These are phyloP conservation scores for Telfairia occidentalis DNA, from an alignment of 331 rosid genomes.

Conservation along the genomic window DNA sequence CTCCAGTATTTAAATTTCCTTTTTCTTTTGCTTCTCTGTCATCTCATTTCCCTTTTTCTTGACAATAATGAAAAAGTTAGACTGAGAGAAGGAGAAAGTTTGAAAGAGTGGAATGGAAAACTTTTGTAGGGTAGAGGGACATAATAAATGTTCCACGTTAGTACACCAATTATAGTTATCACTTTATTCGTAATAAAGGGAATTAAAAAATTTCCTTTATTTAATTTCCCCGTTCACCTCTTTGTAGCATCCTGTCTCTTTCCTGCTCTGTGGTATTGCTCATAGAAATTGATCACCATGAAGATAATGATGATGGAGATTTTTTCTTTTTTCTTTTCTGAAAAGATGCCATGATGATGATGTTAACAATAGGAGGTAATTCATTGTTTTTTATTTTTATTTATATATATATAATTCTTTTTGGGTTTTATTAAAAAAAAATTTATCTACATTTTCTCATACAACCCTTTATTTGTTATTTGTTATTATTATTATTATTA, in stretches of 20 bases:
- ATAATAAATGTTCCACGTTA: constrained; percentile 2
- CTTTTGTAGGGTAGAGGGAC: not conserved
- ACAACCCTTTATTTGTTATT: too few relatives aligned
- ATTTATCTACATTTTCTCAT: too few relatives aligned
- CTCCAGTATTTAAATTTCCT: not conserved
- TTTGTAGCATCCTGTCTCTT: not conserved
- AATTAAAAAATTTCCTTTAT: not conserved
- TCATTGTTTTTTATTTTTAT: too few relatives aligned
- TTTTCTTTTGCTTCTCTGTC: not conserved
- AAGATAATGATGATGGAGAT: not conserved
- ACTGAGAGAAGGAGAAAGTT: not conserved
- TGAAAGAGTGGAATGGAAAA: not conserved
- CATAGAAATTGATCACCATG: not conserved
- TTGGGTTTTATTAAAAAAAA: too few relatives aligned
- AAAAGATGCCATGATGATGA: not conserved
- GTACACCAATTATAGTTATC: not conserved
- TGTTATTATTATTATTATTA: too few relatives aligned
- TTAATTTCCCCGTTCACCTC: not conserved
- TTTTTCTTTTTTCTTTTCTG: not conserved
- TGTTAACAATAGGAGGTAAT: not conserved
- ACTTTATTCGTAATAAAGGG: not conserved
- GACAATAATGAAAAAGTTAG: not conserved
- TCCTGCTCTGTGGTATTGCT: not conserved
- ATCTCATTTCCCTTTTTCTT: not conserved
- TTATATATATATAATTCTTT: too few relatives aligned